Conservation (phyloP, 768 basidiomycete species). For the Macrolepiota dolichaula region DNA sequence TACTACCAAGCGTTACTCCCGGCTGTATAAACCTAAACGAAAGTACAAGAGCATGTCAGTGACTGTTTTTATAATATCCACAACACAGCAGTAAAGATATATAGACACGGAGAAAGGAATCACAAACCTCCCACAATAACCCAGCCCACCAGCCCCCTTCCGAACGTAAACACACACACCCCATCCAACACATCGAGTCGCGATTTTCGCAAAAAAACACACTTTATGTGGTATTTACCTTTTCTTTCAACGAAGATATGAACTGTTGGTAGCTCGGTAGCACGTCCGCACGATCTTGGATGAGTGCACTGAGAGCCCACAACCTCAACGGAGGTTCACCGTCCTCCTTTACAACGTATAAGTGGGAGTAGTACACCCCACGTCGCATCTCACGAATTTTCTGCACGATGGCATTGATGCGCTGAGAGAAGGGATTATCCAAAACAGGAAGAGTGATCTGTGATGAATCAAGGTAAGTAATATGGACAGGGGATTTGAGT, state of each 20-base stretch:
- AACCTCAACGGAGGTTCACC: constrained; percentile 91
- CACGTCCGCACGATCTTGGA: constrained; percentile 95
- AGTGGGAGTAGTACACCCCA: constrained; percentile 88
- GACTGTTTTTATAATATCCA: not conserved
- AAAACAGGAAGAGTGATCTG: constrained; percentile 87
- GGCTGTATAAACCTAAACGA: constrained; percentile 25
- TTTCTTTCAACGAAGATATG: constrained; percentile 85
- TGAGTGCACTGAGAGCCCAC: constrained; percentile 92
- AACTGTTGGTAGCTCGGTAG: constrained; percentile 97
- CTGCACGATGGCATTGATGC: constrained; percentile 89
- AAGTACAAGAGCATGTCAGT: constrained; percentile 1
- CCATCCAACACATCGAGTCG: not conserved
- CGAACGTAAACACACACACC: not conserved
- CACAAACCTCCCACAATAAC: not conserved
- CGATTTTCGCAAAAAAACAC: not conserved
- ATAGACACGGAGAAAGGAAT: not conserved
- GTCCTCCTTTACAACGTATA: constrained; percentile 97
- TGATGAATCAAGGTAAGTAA: not conserved
- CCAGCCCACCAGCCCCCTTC: not conserved
- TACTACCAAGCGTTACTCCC: constrained; percentile 19
- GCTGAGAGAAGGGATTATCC: constrained; percentile 94
- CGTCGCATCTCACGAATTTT: constrained; percentile 94
- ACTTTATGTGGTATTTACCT: constrained; percentile 46
- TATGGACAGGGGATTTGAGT: not conserved
- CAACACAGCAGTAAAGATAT: not conserved